Base-by-base conservation (phyloP, 257 asterid species). In the Penstemon barbatus region DNA sequence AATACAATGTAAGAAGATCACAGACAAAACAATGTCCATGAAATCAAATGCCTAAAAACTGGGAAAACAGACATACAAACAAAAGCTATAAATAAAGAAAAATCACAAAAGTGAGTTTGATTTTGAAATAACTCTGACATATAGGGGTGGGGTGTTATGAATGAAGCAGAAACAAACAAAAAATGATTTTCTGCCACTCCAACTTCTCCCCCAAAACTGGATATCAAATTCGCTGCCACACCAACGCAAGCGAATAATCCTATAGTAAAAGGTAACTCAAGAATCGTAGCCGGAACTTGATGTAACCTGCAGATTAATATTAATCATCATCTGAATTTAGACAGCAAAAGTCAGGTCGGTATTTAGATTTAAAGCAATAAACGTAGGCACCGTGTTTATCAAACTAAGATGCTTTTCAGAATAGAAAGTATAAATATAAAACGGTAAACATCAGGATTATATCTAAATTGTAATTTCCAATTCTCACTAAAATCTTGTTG, bases 111-210 rank as follows among this genome's bases (percentile, higher is more conserved):
- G 33, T 25, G 33, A 25, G 33, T 25, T 25, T 5, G 9, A 68
- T 37, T 25, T 25, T 25, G 33, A 25, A 64, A 72, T 49, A 42
- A 51, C 68, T 65, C 71, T 13, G 19, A 42, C 11, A n/a, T 43
- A 68, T 25, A 18, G 8, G 67, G 80, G 63, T 42, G 8, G 67
- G 80, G 63, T 42, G 56, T 73, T 15, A 69, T 71, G 18, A 42
- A 70, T 19, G 67, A 68, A 69, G 82, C 87, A 87, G 86, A 81
- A 77, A 25, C 75, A 55, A 52, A 53, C 18, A 59, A 81, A 82
- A 81, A 74, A 79, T 12, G 46, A 39, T 10, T 73, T 50, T 66
- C 84, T 83, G 89, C 89, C 63, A 46, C 78, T 70, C 70, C 77
- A 70, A 54, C 75, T 53, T 59, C 36, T 57, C 74, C 78, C 55